phyloP scores from a whole-genome alignment of 192 early-diverging fungal genomes.

The Gamsiella multidivaricata region DNA sequence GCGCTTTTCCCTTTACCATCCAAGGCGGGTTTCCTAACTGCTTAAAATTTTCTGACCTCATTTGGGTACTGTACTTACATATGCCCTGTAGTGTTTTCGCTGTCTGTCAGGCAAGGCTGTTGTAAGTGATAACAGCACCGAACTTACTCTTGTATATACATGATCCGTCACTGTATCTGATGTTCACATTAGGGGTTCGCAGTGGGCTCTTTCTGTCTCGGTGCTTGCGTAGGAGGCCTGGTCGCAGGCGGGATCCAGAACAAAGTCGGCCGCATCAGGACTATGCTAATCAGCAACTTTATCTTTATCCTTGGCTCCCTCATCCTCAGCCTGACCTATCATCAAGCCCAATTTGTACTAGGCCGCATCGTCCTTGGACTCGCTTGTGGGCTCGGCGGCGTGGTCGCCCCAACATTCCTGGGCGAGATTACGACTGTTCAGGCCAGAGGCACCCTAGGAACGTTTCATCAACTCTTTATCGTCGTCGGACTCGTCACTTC shows the following conservation, averaged over 20 bases:
- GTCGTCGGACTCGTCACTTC: conserved; percentile 80
- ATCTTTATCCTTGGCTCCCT: conserved; percentile 72
- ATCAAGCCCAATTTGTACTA: conserved; percentile 68
- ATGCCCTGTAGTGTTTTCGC: not conserved
- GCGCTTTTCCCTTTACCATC: conserved; percentile 9
- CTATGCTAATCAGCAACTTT: conserved; percentile 71
- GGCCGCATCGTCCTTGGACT: conserved; percentile 81
- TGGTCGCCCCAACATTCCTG: conserved; percentile 72
- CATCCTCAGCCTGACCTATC: conserved; percentile 68
- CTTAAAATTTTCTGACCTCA: conserved; percentile 35
- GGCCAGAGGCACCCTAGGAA: conserved; percentile 75
- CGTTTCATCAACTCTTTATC: conserved; percentile 78
- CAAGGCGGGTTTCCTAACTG: conserved; percentile 40
- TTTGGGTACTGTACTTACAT: conserved; percentile 18
- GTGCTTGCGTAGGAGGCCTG: conserved; percentile 68
- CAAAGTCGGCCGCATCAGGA: conserved; percentile 60
- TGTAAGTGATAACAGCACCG: not conserved
- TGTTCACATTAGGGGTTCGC: conserved; percentile 50
- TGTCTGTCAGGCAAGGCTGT: too few relatives aligned
- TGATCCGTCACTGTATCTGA: too few relatives aligned
- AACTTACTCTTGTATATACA: not conserved
- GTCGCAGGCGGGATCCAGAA: conserved; percentile 59
- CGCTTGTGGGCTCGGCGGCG: conserved; percentile 72
- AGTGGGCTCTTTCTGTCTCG: conserved; percentile 57
- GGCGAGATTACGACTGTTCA: conserved; percentile 79